phyloP scores from a whole-genome alignment of 768 basidiomycete genomes.

The Pisolithus albus region DNA sequence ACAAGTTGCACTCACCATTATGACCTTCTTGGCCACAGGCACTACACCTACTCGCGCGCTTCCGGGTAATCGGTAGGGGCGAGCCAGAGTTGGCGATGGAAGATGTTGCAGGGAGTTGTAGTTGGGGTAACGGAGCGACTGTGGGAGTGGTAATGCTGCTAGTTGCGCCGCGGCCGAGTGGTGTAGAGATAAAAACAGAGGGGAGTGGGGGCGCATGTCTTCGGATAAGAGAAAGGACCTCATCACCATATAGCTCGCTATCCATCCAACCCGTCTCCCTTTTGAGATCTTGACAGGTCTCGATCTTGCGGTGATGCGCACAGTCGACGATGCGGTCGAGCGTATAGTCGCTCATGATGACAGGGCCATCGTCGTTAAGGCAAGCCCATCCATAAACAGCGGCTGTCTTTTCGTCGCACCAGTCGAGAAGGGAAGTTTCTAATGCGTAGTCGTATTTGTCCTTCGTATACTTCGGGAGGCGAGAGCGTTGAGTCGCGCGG shows the following conservation, averaged over 20 bases:
- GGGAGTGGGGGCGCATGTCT: background rate
- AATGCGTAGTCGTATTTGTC: background rate
- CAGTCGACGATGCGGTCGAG: conserved; percentile 19
- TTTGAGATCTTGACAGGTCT: conserved; percentile 10
- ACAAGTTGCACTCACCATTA: background rate
- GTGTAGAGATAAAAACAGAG: background rate
- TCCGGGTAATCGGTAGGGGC: too few species aligned
- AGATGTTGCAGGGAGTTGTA: too few species aligned
- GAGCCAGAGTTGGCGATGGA: background rate
- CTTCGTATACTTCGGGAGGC: conserved; percentile 2
- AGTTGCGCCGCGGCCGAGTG: background rate
- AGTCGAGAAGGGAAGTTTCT: conserved; percentile 6
- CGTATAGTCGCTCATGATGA: conserved; percentile 11
- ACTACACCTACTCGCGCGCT: background rate
- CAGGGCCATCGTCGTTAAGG: conserved; percentile 7
- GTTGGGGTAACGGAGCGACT: background rate
- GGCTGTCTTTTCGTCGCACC: conserved; percentile 7
- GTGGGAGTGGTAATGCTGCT: background rate
- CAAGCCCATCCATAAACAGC: conserved; percentile 1
- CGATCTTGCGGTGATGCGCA: conserved; percentile 9
- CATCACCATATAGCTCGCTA: background rate
- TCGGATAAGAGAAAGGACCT: background rate
- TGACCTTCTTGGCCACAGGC: conserved; percentile 5
- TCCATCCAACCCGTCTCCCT: conserved; percentile 17
- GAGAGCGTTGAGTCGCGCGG: too few species aligned